Evolutionary conservation across 106 monocot genomes (phyloP), one percentile per base, ranked within the genome.

Genomic region (Dioscorea alata): DNA sequence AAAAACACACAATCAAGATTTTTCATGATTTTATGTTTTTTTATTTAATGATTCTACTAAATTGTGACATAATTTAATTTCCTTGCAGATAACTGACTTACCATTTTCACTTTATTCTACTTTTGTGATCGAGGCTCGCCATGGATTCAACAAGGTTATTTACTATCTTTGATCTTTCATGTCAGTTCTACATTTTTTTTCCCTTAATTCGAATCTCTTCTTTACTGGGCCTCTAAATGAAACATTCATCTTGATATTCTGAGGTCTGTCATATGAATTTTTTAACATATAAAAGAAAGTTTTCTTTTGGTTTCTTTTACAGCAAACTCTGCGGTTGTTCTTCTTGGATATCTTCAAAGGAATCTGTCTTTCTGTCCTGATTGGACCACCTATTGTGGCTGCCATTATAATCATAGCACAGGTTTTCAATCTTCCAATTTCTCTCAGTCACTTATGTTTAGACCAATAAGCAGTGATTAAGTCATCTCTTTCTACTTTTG

Each of bases 71-170:
- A 3, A 42, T 42, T 42, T 72, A 67, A 31, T 49, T 65, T 33
- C 53, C 22, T 14, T 79, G 70, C 90, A 99, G 97, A 82, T 99
- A 62, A 90, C 75, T 2, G 99, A 99, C 57, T 82, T 99, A 76
- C 99, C 99, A 60, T 99, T 99, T 79, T 90, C 93, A 65, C 81
- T 99, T 20, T 99, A 90, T 78, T 99, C 93, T 60, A 90, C 87
- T 68, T 99, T 99, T 78, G 93, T 99, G 48, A 83, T 99, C 4
- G 99, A 99, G 72, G 81, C 75, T 54, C 93, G 93, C 17, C 99
- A 99, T 84, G 99, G 99, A 69, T 99, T 99, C 71, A 99, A 99
- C 64, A 99, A 99, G 74, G 99, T 93, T 54, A 8, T 83, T 18
- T 14, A 20, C 66, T 24, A 57, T 59, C 18, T 71, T 50, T 63